Evolutionary conservation across 495 filamentous ascomycete genomes (phyloP), one percentile per base, ranked within the genome.

Genomic region (Extremus antarcticus): DNA sequence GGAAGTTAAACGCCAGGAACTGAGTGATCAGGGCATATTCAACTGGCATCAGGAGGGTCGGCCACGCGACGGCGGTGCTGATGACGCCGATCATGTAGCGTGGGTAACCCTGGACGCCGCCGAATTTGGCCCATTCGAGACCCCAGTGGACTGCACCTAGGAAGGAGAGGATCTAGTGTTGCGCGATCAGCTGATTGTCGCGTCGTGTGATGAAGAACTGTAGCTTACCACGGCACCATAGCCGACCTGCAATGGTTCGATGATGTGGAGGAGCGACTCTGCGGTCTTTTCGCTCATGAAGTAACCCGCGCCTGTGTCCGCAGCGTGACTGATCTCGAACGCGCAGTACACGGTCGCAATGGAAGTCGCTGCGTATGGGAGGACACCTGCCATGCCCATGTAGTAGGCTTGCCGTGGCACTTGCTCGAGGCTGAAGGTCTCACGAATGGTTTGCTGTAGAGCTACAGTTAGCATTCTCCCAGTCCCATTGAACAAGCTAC

Each of bases 71-170:
- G 39, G 85, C 82, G 1, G 94, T 84, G 13, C 90, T 86, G 51
- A 88, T 57, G 19, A 95, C 81, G 59, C 91, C 92, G 56, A 90
- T 78, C 24, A 80, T 82, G 67, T 95, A 98, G 50, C 92, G 84
- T 54, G 69, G 75, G 69, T 86, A 87, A 67, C 83, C 77, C 57
- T 81, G 75, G 68, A 78, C 68, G 64, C 91, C 80, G 71, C 90
- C 77, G 75, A 82, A 81, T 56, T 78, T 76, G 53, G 85, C 86
- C 73, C 79, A 89, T 71, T 90, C 86, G 53, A 90, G 72, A 59
- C 87, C 87, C 94, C 94, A 97, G 70, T 98, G 92, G 63, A 96
- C 81, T 35, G 94, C 92, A 47, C 92, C 92, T 21, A 98, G 80
- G 78, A 97, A 97, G 45, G 90, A 94, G 63, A 96, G 84, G 62